Conservation (phyloP, 169 alveolate species). For the Eimeria necatrix region DNA sequence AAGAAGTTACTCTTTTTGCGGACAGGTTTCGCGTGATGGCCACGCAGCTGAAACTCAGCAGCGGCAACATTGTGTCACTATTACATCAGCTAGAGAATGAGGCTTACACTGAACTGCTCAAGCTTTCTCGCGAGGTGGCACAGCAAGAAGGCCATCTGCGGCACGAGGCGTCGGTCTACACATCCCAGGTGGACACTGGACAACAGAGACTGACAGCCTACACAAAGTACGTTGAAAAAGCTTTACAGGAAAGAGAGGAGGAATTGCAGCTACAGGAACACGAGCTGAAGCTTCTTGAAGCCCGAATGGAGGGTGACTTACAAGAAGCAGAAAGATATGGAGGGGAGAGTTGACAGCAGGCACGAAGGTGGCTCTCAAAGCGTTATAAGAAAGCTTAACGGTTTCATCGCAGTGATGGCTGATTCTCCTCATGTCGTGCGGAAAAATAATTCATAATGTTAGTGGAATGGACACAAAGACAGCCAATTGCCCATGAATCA, state of each 20-base stretch:
- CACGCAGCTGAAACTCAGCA: constrained; percentile 46
- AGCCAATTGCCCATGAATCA: too few relatives aligned
- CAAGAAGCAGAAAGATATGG: not conserved
- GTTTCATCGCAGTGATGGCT: too few relatives aligned
- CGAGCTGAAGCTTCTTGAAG: constrained; percentile 52
- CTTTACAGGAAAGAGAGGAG: constrained; percentile 53
- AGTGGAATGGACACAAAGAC: too few relatives aligned
- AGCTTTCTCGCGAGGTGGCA: constrained; percentile 67
- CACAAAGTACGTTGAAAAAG: constrained; percentile 64
- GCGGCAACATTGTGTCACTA: constrained; percentile 37
- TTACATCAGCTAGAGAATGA: constrained; percentile 69
- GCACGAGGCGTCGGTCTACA: constrained; percentile 62
- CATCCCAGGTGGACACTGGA: constrained; percentile 15
- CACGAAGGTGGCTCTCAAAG: too few relatives aligned
- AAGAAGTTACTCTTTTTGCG: constrained; percentile 36
- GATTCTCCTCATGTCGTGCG: too few relatives aligned
- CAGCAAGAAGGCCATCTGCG: constrained; percentile 77
- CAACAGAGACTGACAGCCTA: constrained; percentile 61
- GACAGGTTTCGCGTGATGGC: constrained; percentile 62
- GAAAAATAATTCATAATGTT: too few relatives aligned
- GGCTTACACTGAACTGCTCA: constrained; percentile 15
- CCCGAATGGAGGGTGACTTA: constrained; percentile 13
- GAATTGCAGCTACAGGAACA: constrained; percentile 58
- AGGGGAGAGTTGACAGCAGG: not conserved
- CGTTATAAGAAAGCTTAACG: too few relatives aligned